Base-by-base conservation (phyloP, 257 asterid species). In the Solanum appendiculatum region DNA sequence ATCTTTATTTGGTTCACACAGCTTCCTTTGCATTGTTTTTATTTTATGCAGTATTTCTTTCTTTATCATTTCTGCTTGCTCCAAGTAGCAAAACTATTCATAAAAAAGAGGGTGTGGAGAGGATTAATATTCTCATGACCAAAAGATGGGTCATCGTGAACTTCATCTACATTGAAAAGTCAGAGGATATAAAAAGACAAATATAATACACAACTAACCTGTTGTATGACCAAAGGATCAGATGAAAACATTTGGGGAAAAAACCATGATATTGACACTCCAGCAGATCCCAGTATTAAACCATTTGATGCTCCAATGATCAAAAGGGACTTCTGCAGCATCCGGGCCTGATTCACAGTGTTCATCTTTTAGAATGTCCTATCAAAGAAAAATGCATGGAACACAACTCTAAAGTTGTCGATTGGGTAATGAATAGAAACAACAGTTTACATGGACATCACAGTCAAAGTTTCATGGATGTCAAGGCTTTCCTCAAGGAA, bases 201-300 rank as follows among this genome's bases (percentile, higher is more conserved):
- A 7, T 14, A 39, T 21, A 14, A 34, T 9, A 87, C 69, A 58
- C n/a, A 87, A 87, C 97, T 90, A 77, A 94, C 99, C 98, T 94
- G 97, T 63, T 83, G 89, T 87, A 93, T 88, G 82, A 94, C 98
- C 91, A 88, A 88, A 83, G 95, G 92, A 92, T 97, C 99, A 25
- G 94, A 90, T 87, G 98, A 93, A 91, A 97, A 97, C 11, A 94
- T 80, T 92, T 88, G 92, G 78, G 99, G 98, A 90, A 94, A 94
- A 87, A 94, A 90, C 97, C 95, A 94, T 86, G 99, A 98, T 88
- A 97, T 89, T 21, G 95, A 90, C 86, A 95, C 90, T 86, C 99
- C 99, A 36, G 93, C 89, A 85, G 86, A 85, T 86, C 96, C 99
- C 87, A 97, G 91, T 87, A 92, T 83, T 88, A 95, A 83, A 72